Evolutionary conservation across 2,329 filamentous ascomycete genomes (phyloP).

Genomic region (Cladosporium sphaerospermum): DNA sequence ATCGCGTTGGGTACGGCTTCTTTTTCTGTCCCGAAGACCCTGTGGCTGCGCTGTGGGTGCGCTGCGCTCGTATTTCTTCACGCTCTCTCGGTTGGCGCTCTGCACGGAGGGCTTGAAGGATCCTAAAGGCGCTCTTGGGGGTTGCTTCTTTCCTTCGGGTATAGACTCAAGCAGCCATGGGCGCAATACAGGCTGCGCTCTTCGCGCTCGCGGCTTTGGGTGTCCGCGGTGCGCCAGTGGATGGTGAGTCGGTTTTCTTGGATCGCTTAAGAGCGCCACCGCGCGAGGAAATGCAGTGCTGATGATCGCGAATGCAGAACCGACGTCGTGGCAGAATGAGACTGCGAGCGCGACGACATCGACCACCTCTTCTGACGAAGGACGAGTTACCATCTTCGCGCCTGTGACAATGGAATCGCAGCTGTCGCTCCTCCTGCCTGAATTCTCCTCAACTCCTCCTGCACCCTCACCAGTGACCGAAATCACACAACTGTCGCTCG

Average conservation of each 20-base stretch:
- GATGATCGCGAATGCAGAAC: neutral
- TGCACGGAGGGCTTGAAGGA: neutral
- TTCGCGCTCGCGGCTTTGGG: neutral
- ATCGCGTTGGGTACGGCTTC: neutral
- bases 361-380: neutral
- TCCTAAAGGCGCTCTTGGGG: neutral
- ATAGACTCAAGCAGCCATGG: neutral
- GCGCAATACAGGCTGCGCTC: neutral
- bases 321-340: slow-evolving; percentile 1
- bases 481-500: slow-evolving; percentile 3
- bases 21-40: neutral
- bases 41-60: neutral
- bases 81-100: neutral
- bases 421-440: neutral
- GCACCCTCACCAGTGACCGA: neutral
- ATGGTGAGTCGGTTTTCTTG: neutral
- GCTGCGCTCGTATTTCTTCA: neutral
- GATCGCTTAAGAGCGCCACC: neutral
- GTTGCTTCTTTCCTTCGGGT: neutral
- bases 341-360: neutral
- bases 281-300: neutral
- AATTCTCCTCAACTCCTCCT: neutral
- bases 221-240: neutral
- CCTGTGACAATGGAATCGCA: neutral
- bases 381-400: neutral